Evolutionary conservation across 164 flowering plant genomes (phyloP).

Genomic region (Malania oleifera): DNA sequence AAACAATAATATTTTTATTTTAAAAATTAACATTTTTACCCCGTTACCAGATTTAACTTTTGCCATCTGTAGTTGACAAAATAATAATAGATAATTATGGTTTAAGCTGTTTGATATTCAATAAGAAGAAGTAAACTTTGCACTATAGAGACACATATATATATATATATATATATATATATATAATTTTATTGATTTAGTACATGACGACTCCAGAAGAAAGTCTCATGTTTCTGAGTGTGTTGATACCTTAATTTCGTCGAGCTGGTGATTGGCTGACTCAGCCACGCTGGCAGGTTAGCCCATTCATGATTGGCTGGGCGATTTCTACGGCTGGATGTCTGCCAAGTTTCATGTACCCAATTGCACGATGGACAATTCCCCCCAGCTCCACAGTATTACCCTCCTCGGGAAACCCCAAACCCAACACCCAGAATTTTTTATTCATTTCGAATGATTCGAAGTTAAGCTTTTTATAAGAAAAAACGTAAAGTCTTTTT

Average conservation of each 20-base stretch:
- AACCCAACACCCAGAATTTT: not conserved
- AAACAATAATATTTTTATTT: too few relatives aligned
- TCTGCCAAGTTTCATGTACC: conserved; percentile 13
- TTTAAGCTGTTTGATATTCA: too few relatives aligned
- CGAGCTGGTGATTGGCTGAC: conserved; percentile 53
- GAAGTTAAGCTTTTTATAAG: not conserved
- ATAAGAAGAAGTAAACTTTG: too few relatives aligned
- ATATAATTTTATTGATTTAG: too few relatives aligned
- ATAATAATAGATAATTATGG: too few relatives aligned
- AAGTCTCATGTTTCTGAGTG: not conserved
- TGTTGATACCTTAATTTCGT: conserved; percentile 45
- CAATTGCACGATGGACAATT: conserved; percentile 26
- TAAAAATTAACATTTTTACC: too few relatives aligned
- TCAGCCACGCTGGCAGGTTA: conserved; percentile 33
- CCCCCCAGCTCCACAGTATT: conserved; percentile 1
- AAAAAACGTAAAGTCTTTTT: conserved; percentile 3
- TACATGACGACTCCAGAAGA: too few relatives aligned
- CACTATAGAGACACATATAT: too few relatives aligned
- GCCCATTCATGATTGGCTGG: conserved; percentile 35
- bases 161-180: too few relatives aligned
- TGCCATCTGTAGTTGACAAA: too few relatives aligned
- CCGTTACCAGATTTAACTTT: too few relatives aligned
- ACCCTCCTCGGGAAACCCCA: conserved; percentile 14
- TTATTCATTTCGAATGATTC: not conserved
- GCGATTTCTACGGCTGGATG: conserved; percentile 6